Evolutionary conservation across 192 early-diverging fungal species (phyloP).

Genomic region (Backusella liffmaniae): DNA sequence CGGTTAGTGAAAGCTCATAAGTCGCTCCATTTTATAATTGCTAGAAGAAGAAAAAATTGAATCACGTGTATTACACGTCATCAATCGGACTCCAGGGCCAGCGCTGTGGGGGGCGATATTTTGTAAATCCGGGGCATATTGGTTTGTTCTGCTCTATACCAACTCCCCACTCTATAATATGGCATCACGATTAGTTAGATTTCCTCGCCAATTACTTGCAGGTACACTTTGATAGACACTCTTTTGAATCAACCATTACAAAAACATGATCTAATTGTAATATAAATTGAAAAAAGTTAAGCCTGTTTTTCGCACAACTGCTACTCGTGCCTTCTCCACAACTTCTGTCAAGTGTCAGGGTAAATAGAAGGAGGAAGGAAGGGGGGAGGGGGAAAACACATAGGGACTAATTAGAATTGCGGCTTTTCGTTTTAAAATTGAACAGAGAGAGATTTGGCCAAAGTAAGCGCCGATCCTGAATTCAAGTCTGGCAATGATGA

Average conservation of each 20-base stretch:
- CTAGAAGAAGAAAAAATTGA: neutral
- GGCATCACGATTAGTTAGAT: conserved; percentile 18
- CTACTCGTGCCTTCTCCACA: conserved; percentile 18
- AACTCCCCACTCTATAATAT: conserved; percentile 17
- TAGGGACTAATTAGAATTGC: neutral
- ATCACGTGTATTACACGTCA: neutral
- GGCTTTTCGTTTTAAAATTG: neutral
- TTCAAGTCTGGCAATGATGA: conserved; percentile 41
- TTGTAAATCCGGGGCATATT: neutral
- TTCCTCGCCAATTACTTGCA: conserved; percentile 13
- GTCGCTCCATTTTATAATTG: no score
- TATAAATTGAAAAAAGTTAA: conserved; percentile 12
- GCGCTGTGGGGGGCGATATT: conserved; percentile 4
- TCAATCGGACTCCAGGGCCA: conserved; percentile 3
- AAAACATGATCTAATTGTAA: neutral
- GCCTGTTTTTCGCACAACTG: conserved; percentile 14
- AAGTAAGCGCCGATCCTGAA: conserved; percentile 30
- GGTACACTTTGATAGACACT: neutral
- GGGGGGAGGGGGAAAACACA: neutral
- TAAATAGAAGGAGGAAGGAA: neutral
- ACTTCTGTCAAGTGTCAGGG: conserved; percentile 19
- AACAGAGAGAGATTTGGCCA: neutral
- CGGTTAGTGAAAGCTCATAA: no score
- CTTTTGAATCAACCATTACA: neutral
- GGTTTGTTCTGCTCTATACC: neutral